Percentiles rank a stretch among this genome's conserved stretches.
phyloP scores from a whole-genome alignment of 345 rosid species.

The Ricinus communis region DNA sequence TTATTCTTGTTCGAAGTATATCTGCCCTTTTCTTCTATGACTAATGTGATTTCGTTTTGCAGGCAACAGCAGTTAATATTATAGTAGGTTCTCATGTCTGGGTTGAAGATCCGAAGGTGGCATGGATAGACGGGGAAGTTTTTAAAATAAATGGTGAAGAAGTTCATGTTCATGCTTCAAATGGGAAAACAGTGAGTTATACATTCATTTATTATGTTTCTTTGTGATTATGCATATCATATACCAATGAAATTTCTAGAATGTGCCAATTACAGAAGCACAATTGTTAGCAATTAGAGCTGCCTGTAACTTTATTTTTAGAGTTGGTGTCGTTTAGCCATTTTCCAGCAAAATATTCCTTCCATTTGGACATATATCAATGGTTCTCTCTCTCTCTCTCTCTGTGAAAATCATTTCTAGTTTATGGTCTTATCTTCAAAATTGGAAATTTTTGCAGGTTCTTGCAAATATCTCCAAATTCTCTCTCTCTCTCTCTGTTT shows the following conservation, averaged over 20 bases:
- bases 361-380: neutral
- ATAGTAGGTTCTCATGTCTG: constrained; percentile 97
- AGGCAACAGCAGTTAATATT: constrained; percentile 84
- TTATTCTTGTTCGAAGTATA: neutral
- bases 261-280: neutral
- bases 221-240: constrained; percentile 5
- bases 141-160: constrained; percentile 66
- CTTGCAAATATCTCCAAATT: constrained; percentile 78
- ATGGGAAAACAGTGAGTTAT: constrained; percentile 77
- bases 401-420: constrained; percentile 1
- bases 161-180: constrained; percentile 61
- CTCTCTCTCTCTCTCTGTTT: constrained; percentile 36
- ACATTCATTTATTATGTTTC: constrained; percentile 1
- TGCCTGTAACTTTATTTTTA: constrained; percentile 9
- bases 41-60: constrained; percentile 21
- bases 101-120: constrained; percentile 77
- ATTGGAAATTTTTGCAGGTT: constrained; percentile 50
- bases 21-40: neutral
- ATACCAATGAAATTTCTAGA: constrained; percentile 12
- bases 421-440: constrained; percentile 9
- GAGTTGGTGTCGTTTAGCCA: constrained; percentile 14
- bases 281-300: neutral
- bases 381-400: neutral
- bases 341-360: constrained; percentile 9
- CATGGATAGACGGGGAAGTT: constrained; percentile 98